Evolutionary conservation across 805 yeast genomes (phyloP).

Genomic region (Metschnikowia corniflorae): DNA sequence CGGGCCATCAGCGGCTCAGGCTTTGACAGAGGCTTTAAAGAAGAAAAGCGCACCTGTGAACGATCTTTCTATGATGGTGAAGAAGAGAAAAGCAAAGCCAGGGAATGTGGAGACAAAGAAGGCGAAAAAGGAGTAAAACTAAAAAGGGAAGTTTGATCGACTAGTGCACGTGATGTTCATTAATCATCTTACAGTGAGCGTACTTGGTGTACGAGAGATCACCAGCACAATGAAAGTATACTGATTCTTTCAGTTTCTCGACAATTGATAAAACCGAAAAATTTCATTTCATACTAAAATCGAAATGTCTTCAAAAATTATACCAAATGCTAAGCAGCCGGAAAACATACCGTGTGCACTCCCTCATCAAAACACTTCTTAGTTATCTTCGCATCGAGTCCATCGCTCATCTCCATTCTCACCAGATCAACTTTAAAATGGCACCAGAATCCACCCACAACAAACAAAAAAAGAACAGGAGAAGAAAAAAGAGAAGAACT

Average conservation of each 20-base stretch:
- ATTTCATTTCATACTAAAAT: too few species aligned
- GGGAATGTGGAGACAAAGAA: conserved; percentile 9
- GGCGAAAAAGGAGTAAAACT: conserved; percentile 5
- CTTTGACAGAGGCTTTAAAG: neutral
- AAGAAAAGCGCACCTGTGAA: conserved; percentile 37
- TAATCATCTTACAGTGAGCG: too few species aligned
- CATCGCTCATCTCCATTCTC: conserved; percentile 4
- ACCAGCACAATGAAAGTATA: too few species aligned
- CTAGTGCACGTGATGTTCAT: too few species aligned
- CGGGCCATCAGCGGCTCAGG: conserved; percentile 7
- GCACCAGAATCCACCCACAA: conserved; percentile 9
- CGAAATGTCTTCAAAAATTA: too few species aligned
- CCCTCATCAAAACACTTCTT: too few species aligned
- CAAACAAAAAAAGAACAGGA: conserved; percentile 31
- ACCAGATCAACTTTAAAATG: neutral
- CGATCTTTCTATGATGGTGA: conserved; percentile 61
- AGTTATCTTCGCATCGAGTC: neutral
- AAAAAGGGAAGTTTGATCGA: too few species aligned
- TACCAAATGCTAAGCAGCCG: neutral
- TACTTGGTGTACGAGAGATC: too few species aligned
- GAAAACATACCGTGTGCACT: neutral
- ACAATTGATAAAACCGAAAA: too few species aligned
- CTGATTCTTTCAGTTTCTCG: too few species aligned
- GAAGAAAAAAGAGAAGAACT: conserved; percentile 80
- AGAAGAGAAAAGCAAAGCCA: conserved; percentile 37